Evolutionary conservation across 495 filamentous ascomycete species (phyloP).

Genomic region (Aspergillus bertholletiae): DNA sequence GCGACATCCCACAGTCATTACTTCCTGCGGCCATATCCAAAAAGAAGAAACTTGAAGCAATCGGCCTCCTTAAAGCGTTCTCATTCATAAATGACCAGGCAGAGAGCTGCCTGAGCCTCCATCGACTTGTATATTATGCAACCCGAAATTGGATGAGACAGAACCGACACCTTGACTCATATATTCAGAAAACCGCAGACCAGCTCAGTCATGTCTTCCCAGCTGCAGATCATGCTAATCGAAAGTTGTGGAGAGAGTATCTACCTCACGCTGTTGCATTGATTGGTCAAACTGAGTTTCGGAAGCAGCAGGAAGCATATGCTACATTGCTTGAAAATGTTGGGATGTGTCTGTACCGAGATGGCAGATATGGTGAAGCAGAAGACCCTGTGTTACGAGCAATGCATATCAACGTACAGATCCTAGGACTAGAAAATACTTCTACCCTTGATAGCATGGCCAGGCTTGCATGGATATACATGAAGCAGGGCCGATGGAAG

Average conservation of each 20-base stretch:
- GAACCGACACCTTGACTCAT: conserved; percentile 2
- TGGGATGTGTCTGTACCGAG: neutral
- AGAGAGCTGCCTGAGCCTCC: conserved; percentile 11
- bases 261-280: conserved; percentile 20
- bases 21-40: conserved; percentile 10
- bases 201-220: conserved; percentile 20
- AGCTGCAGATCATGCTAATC: conserved; percentile 19
- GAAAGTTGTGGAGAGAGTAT: conserved; percentile 22
- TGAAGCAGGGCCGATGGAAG: too few species aligned
- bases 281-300: neutral
- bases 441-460: too few species aligned
- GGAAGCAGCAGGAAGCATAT: neutral
- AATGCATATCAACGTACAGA: too few species aligned
- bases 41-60: conserved; percentile 20
- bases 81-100: conserved; percentile 23
- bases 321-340: neutral
- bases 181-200: conserved; percentile 9
- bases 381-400: too few species aligned
- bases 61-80: conserved; percentile 24
- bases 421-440: too few species aligned
- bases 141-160: conserved; percentile 29
- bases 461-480: too few species aligned
- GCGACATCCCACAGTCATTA: conserved; percentile 30
- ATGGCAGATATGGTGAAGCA: too few species aligned
- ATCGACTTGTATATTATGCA: conserved; percentile 35